Evolutionary conservation across 768 basidiomycete species (phyloP).

Genomic region (Suillus subluteus): DNA sequence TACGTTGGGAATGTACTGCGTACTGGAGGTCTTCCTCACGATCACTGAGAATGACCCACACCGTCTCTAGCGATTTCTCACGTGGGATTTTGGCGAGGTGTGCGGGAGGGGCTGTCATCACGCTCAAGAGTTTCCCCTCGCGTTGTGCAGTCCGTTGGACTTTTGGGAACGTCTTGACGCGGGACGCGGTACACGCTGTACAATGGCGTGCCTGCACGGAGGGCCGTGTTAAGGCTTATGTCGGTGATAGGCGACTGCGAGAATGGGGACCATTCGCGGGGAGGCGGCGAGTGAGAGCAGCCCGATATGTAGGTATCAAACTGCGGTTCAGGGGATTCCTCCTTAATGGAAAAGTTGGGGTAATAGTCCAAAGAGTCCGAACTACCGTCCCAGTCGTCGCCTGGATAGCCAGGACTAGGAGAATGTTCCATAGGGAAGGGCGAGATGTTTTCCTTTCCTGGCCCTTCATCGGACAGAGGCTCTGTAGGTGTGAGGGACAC

Average conservation of each 20-base stretch:
- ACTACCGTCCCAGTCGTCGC: constrained; percentile 13
- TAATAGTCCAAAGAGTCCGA: constrained; percentile 5
- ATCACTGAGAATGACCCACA: constrained; percentile 37
- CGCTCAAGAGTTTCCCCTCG: constrained; percentile 36
- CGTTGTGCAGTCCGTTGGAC: constrained; percentile 31
- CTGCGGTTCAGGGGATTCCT: constrained; percentile 15
- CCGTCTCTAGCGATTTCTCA: constrained; percentile 24
- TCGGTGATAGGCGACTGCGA: constrained; percentile 31
- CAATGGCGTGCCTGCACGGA: constrained; percentile 35
- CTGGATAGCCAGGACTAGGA: constrained; percentile 13
- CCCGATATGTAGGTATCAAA: constrained; percentile 18
- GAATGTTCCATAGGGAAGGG: background rate
- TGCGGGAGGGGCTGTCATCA: constrained; percentile 29
- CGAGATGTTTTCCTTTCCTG: constrained; percentile 6
- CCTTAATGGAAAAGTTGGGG: constrained; percentile 6
- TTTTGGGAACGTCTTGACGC: constrained; percentile 27
- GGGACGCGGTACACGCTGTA: constrained; percentile 39
- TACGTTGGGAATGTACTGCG: constrained; percentile 36
- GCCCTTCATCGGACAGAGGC: constrained; percentile 27
- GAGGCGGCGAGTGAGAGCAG: constrained; percentile 25
- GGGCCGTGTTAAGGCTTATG: constrained; percentile 26
- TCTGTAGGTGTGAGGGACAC: constrained; percentile 35
- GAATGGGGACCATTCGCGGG: constrained; percentile 30
- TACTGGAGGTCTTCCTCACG: constrained; percentile 36
- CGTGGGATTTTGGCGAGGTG: constrained; percentile 27